phyloP scores from a whole-genome alignment of 129 eudicot genomes.

The Saussurea involucrata region DNA sequence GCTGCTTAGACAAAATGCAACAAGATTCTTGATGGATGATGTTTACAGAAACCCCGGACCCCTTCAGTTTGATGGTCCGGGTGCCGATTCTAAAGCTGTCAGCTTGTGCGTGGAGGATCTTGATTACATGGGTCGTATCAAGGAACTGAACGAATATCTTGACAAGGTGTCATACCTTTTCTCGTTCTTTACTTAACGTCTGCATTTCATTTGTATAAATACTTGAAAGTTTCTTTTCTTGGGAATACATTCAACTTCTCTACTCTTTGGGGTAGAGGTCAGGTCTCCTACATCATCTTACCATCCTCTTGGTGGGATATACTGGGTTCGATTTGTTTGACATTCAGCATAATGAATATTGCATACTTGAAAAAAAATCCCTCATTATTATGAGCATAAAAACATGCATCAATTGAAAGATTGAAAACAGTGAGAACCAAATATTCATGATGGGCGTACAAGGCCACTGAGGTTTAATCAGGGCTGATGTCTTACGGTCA shows the following conservation, averaged over 20 bases:
- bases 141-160: slow-evolving; percentile 77
- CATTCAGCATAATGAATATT: neutral
- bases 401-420: neutral
- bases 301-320: too few species aligned
- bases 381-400: neutral
- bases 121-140: slow-evolving; percentile 98
- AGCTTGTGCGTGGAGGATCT: slow-evolving; percentile 90
- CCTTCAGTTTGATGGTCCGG: slow-evolving; percentile 96
- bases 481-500: too few species aligned
- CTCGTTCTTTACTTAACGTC: neutral
- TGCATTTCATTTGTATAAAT: neutral
- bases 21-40: slow-evolving; percentile 85
- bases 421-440: too few species aligned
- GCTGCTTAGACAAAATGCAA: slow-evolving; percentile 76
- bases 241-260: neutral
- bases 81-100: slow-evolving; percentile 93
- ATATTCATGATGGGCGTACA: too few species aligned
- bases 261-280: neutral
- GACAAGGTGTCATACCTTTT: slow-evolving; percentile 56
- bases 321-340: too few species aligned
- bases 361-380: neutral
- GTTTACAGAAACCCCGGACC: slow-evolving; percentile 98
- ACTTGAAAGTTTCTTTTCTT: neutral
- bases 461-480: too few species aligned
- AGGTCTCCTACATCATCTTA: neutral